Evolutionary conservation across 371 early-diverging fungal species (phyloP).

Genomic region (Rhizopus stolonifer): DNA sequence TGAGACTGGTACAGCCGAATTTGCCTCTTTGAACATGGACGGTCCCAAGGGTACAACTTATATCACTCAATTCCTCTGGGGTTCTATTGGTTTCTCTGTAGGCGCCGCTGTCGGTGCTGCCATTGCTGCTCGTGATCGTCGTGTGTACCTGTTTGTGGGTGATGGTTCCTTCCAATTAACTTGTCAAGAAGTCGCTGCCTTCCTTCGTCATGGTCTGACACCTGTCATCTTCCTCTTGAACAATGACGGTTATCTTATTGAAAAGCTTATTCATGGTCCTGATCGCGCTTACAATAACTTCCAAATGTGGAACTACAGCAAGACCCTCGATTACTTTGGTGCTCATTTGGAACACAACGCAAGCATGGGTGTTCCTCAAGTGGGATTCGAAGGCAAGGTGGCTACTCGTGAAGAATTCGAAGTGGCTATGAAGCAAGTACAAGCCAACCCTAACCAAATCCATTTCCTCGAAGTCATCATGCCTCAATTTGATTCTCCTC

Average conservation of each 20-base stretch:
- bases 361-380: conserved; percentile 6
- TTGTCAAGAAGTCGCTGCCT: conserved; percentile 45
- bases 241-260: conserved; percentile 57
- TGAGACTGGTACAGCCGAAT: conserved; percentile 54
- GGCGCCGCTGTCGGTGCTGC: conserved; percentile 40
- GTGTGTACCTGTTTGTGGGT: conserved; percentile 47
- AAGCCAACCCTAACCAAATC: conserved; percentile 25
- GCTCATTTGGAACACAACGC: conserved; percentile 22
- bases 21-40: conserved; percentile 39
- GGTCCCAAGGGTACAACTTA: conserved; percentile 34
- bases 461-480: conserved; percentile 41
- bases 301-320: conserved; percentile 48
- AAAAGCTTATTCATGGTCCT: conserved; percentile 49
- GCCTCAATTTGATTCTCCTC: conserved; percentile 37
- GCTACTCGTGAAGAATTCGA: conserved; percentile 34
- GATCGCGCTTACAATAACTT: conserved; percentile 47
- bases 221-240: conserved; percentile 52
- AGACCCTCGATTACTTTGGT: conserved; percentile 45
- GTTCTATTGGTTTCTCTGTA: conserved; percentile 47
- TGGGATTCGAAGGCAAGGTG: conserved; percentile 29
- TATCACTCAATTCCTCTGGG: conserved; percentile 44
- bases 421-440: conserved; percentile 22
- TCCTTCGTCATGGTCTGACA: conserved; percentile 47
- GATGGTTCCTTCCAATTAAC: conserved; percentile 58
- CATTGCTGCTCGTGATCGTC: conserved; percentile 28